Evolutionary conservation across 345 rosid species (phyloP).

Genomic region (Garcia nutans): DNA sequence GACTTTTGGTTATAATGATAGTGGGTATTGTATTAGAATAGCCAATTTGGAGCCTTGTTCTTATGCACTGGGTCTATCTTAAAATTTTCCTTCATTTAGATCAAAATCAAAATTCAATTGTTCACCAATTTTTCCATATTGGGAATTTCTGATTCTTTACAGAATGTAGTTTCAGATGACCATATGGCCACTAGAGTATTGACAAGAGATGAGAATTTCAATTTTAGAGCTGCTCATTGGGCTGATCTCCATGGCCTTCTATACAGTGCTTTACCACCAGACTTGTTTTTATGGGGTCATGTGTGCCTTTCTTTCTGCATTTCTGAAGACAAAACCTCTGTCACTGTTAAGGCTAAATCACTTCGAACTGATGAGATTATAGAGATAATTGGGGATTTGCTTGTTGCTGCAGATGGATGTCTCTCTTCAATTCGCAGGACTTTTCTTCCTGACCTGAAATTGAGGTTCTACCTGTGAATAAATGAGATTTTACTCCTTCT

Average conservation of each 20-base stretch:
- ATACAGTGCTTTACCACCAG: constrained; percentile 41
- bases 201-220: constrained; percentile 63
- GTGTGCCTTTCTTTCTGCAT: constrained; percentile 48
- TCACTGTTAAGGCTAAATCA: constrained; percentile 49
- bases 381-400: constrained; percentile 60
- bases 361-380: constrained; percentile 42
- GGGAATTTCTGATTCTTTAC: constrained; percentile 11
- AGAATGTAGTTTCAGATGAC: constrained; percentile 57
- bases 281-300: constrained; percentile 65
- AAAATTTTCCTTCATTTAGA: background rate
- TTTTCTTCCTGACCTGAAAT: constrained; percentile 56
- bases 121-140: background rate
- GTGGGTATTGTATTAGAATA: background rate
- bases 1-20: background rate
- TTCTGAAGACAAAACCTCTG: constrained; percentile 43
- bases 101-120: background rate
- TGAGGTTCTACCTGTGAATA: constrained; percentile 46
- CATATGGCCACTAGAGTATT: constrained; percentile 37
- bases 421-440: constrained; percentile 59
- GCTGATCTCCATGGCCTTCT: constrained; percentile 66
- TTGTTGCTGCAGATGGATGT: constrained; percentile 82
- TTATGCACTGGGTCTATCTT: no score
- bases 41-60: no score
- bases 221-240: constrained; percentile 84
- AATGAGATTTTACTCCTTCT: background rate